Evolutionary conservation across 164 flowering plant genomes (phyloP), one percentile per base, ranked within the genome.

Genomic region (Dillenia suffruticosa): DNA sequence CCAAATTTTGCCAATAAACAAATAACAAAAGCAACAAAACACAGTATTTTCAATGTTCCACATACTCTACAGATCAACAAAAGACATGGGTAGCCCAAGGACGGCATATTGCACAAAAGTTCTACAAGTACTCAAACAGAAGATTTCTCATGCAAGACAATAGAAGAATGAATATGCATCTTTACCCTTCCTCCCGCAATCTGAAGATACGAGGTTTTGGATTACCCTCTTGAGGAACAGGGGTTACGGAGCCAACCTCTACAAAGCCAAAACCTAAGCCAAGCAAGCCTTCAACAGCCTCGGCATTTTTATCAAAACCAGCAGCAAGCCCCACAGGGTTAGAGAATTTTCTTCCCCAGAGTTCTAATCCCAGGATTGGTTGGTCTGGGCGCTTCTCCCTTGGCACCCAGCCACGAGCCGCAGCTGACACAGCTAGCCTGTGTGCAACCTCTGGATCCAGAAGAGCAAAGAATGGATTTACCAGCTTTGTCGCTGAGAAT

Each of bases 281-380:
- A 57, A 95, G 83, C 62, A 95, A 74, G 16, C 97, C 96, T 58
- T 95, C 99, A 72, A 92, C 82, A 64, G 99, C 99, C 78, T 84
- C 97, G n/a, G 99, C 99, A 84, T 95, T 88, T 78, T 95, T 95
- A 80, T 95, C 99, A 72, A 89, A 92, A 44, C 97, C 99, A 72
- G 99, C 99, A 76, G 97, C 79, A 70, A 95, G 91, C 60, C 99
- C 99, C 40, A 95, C 26, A n/a, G 99, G 99, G 59, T 92, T 95
- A 17, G 97, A 89, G 73, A 95, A 92, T 69, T 86, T 89, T 63
- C 87, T 82, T 47, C 96, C 97, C 99, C 99, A 95, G 56, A 95
- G 88, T 63, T 95, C 92, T 49, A 88, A 74, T 22, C 84, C 89
- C 64, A 95, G 74, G 57, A 77, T 80, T 44, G 84, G 16, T 50